These are phyloP conservation scores for Claviceps lovelessii DNA, from an alignment of 2,329 filamentous ascomycete genomes.

Conservation along the genomic window DNA sequence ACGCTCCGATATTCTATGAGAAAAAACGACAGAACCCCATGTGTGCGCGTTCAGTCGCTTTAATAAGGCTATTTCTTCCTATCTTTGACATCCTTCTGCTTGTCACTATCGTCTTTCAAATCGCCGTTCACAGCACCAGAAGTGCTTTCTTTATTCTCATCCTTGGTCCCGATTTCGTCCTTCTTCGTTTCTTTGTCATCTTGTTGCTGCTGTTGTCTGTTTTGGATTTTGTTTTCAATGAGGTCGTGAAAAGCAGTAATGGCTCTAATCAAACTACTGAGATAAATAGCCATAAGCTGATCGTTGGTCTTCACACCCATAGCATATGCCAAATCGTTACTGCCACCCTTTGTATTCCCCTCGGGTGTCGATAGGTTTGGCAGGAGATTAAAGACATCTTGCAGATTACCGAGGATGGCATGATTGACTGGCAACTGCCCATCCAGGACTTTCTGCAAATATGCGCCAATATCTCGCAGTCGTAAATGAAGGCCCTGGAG, in stretches of 20 bases:
- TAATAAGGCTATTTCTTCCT: conserved; percentile 25
- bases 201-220: conserved; percentile 82
- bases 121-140: conserved; percentile 26
- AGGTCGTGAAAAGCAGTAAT: conserved; percentile 98
- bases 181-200: conserved; percentile 90
- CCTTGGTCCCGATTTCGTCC: conserved; percentile 47
- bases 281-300: conserved; percentile 95
- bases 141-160: conserved; percentile 41
- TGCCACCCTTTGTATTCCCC: conserved; percentile 47
- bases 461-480: conserved; percentile 86
- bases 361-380: conserved; percentile 86
- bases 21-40: not conserved
- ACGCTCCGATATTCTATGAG: not conserved
- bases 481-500: conserved; percentile 90
- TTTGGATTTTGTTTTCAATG: conserved; percentile 99
- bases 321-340: conserved; percentile 79
- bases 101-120: conserved; percentile 35
- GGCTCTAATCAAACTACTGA: conserved; percentile 89
- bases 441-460: conserved; percentile 90
- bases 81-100: conserved; percentile 45
- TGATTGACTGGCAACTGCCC: conserved; percentile 91
- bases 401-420: conserved; percentile 91
- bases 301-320: conserved; percentile 99
- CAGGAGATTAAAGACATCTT: conserved; percentile 96
- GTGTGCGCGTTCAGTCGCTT: not conserved